Evolutionary conservation across 2,329 filamentous ascomycete genomes (phyloP).

Genomic region (Bipolaris cookei): DNA sequence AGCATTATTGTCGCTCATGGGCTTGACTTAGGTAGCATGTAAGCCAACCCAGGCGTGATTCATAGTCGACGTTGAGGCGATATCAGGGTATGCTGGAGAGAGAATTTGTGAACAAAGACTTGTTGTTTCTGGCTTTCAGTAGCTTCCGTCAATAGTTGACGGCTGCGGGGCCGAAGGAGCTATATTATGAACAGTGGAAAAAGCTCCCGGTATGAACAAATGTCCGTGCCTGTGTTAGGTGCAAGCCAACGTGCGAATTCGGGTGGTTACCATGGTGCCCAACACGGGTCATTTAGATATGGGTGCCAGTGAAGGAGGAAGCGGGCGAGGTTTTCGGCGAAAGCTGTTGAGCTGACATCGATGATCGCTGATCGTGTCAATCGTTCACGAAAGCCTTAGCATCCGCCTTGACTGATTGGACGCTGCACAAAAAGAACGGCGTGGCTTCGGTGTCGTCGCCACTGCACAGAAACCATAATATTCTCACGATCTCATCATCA

Average conservation of each 20-base stretch:
- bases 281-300: neutral
- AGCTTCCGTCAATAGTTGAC: constrained; percentile 2
- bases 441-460: constrained; percentile 1
- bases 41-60: neutral
- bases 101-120: constrained; percentile 1
- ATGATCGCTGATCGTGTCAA: neutral
- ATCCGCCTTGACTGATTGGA: constrained; percentile 3
- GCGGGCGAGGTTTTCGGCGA: neutral
- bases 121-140: constrained; percentile 1
- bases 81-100: neutral
- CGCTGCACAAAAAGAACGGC: neutral
- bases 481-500: neutral
- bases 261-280: neutral
- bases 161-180: constrained; percentile 7
- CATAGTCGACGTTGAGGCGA: constrained; percentile 1
- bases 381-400: neutral
- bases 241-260: neutral
- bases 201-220: neutral
- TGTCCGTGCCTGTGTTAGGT: neutral
- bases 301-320: neutral
- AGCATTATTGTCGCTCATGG: constrained; percentile 23
- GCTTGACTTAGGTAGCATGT: constrained; percentile 2
- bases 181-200: constrained; percentile 8
- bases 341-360: neutral
- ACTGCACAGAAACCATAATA: neutral